Base-by-base conservation (phyloP, 192 early-diverging fungal species). In the Mortierella alpina region DNA sequence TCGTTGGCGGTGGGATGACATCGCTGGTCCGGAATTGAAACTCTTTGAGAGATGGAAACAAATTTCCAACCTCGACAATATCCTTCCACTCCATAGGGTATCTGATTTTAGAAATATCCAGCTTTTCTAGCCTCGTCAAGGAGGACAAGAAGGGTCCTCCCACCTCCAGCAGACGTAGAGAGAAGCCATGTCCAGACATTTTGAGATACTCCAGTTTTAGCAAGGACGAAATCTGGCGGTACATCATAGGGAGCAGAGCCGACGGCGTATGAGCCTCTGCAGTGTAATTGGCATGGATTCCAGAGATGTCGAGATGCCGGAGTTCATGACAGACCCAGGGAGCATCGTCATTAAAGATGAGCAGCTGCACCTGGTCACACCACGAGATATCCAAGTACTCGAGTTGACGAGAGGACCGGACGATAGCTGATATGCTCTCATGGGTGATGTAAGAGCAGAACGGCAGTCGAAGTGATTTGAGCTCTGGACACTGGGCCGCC, bases 391-490 rank as follows among this genome's bases (percentile, higher is more conserved):
- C 76, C 15, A 79, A 40, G 49, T 72, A 59, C 23, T 45, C n/a
- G 6, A 79, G 69, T 2, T 12, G 7, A 40, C 17, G 51, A 55
- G 68, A 78, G 4, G 63, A 66, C 2, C 54, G 61, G 1, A 72
- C 66, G 58, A 80, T 72, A 0, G 47, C 51, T 4, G 45, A 12
- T 42, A 80, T 68, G 2, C 70, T 55, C 2, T 5, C 9, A 4
- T 80, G 46, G 0, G 77, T 68, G 60, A 80, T 51, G 53, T 72
- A 58, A 6, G 59, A 59, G 45, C 77, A 80, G 22, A 72, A 80
- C 12, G 77, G 77, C 48, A 80, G 41, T 61, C 64, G 72, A 52
- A 80, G 77, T 3, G 65, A 49, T 41, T 80, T 70, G 15, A 80
- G 70, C 2, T 47, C 45, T 0, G 70, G 64, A 51, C 77, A 80